Evolutionary conservation across 1,284 basidiomycete genomes (phyloP), one percentile per base, ranked within the genome.

Genomic region (Bjerkandera adusta): DNA sequence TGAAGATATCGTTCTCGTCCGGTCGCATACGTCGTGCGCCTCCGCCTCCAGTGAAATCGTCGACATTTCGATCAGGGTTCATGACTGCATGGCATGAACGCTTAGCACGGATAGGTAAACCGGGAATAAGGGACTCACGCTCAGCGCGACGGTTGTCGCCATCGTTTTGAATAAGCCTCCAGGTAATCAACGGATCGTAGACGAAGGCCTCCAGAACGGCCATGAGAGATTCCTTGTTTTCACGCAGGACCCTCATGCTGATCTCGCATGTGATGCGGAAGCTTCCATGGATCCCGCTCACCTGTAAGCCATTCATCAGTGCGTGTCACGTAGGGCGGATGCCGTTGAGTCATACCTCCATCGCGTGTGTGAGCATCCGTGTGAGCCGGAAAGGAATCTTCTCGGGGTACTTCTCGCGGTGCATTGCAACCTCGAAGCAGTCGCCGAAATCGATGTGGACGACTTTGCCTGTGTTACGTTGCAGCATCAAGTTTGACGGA

Each of bases 361-460:
- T 99, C 2, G 97, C 97, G 65, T 97, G 93, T 24, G 94, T 97
- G 49, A 99, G 77, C 97, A 99, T 99, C 55, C 97, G 79, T 10
- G 97, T 99, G 54, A 99, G 76, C 38, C 97, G 83, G 85, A 99
- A 99, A 0, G 97, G 97, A 45, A 99, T 94, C 67, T 92, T 97
- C 70, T 99, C 97, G 0, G 97, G 97, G 76, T 96, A 99, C 71
- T 99, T 99, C 69, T 98, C 92, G 57, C 95, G 85, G 57, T 91
- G 87, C 87, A 95, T 93, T 13, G 92, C 92, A 37, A 95, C 84
- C 68, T 95, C 92, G 67, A 95, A 95, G 61, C 92, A 95, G 64
- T 96, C 92, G 37, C 92, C 92, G 59, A 98, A 99, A 68, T 99
- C 97, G 56, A 99, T 97, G 63, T 99, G 85, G 16, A 70, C 68